Base-by-base conservation (phyloP, 306 rosid species). In the Sophora flavescens region DNA sequence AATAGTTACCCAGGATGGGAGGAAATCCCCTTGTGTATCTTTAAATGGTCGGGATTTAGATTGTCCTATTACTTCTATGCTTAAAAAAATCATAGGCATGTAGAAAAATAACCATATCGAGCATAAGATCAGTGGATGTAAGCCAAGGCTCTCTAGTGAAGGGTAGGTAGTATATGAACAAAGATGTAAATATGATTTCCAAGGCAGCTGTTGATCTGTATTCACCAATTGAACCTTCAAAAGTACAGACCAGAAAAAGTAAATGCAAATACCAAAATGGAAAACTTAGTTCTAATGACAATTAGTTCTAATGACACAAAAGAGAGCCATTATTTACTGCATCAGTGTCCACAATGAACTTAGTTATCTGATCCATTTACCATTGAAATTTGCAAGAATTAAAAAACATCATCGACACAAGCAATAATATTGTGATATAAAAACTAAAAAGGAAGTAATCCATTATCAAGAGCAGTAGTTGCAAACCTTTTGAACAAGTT, bases 21-120 rank as follows among this genome's bases (percentile, higher is more conserved):
- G 68, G 65, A 6, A 69, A 63, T 54, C 65, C 56, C 44, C 39
- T 22, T 35, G 47, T 26, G 6, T 39, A 61, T 39, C 15, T 69
- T 56, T 59, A 63, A 74, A 74, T 54, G 68, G 44, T 16, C 9
- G 53, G 53, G 30, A 58, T 28, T 70, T 75, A 69, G 47, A 66
- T 35, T 50, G 45, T 42, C 74, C 39, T 35, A 35, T 35, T 5
- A 35, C 33, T 59, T 10, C 6, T 66, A 35, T 68, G 47, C 45
- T 30, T 0, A 30, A 30, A 70, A 63, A 71, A 69, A 68, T 62
- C 70, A 79, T 14, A 68, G 32, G 65, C 71, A 75, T 8, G 26
- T 52, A 52, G 26, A 62, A 33, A 63, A 47, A 68, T 10, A 39
- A 48, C 75, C 15, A n/a, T 51, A 51, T 30, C 32, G 36, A 70